Percentiles rank a stretch among this genome's conserved stretches.
Evolutionary conservation across 345 rosid genomes (phyloP).

Genomic region (Lumnitzera littorea): DNA sequence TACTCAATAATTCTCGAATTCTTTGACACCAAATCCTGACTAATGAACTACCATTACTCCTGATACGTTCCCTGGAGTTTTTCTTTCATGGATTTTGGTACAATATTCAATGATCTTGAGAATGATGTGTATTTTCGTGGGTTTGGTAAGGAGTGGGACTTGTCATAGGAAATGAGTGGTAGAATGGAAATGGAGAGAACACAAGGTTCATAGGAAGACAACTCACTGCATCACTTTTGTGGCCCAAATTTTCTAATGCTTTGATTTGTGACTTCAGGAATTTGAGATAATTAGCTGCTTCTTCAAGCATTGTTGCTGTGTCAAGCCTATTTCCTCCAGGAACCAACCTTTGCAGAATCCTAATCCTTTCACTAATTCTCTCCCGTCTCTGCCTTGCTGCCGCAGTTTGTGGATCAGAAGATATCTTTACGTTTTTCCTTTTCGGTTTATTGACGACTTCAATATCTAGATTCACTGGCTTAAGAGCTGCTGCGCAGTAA

Average conservation of each 20-base stretch:
- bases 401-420: slow-evolving; percentile 76
- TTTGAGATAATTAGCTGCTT: slow-evolving; percentile 93
- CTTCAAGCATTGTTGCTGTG: slow-evolving; percentile 97
- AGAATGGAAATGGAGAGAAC: too few species aligned
- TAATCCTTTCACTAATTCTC: slow-evolving; percentile 87
- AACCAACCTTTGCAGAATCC: slow-evolving; percentile 83
- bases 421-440: slow-evolving; percentile 86
- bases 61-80: too few species aligned
- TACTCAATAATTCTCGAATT: too few species aligned
- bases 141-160: too few species aligned
- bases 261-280: slow-evolving; percentile 81
- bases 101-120: too few species aligned
- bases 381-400: slow-evolving; percentile 97
- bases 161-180: too few species aligned
- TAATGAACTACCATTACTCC: too few species aligned
- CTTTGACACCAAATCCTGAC: too few species aligned
- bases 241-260: slow-evolving; percentile 67
- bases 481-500: slow-evolving; percentile 75
- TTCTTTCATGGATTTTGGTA: too few species aligned
- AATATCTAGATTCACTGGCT: slow-evolving; percentile 73
- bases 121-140: too few species aligned
- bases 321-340: slow-evolving; percentile 98
- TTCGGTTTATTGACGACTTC: slow-evolving; percentile 64
- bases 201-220: too few species aligned
- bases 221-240: slow-evolving; percentile 8